Evolutionary conservation across 805 yeast genomes (phyloP).

Genomic region (Kazachstania viticola): DNA sequence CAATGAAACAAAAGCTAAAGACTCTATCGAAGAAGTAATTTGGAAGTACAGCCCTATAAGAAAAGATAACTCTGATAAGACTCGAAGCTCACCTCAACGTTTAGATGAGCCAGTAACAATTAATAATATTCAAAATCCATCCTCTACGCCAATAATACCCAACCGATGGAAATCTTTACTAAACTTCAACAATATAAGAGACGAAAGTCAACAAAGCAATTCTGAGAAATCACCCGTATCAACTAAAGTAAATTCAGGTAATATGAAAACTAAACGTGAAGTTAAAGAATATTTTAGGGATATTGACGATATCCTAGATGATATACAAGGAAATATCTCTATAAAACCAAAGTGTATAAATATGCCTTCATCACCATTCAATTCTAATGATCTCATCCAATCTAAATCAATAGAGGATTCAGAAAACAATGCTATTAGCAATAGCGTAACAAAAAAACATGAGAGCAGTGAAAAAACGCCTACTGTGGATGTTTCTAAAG

Average conservation of each 20-base stretch:
- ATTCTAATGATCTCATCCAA: too few relatives aligned
- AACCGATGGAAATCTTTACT: conserved; percentile 17
- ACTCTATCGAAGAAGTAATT: conserved; percentile 21
- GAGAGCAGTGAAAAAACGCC: too few relatives aligned
- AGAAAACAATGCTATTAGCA: too few relatives aligned
- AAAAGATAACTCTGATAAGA: conserved; percentile 8
- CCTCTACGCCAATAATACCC: conserved; percentile 24
- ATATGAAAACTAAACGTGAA: background rate
- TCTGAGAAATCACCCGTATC: background rate
- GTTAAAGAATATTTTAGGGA: conserved; percentile 13
- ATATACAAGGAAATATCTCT: conserved; percentile 14
- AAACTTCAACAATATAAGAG: conserved; percentile 16
- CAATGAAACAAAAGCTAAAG: conserved; percentile 3
- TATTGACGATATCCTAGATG: conserved; percentile 23
- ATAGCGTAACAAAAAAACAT: too few relatives aligned
- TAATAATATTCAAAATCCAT: conserved; percentile 11
- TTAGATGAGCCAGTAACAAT: conserved; percentile 8
- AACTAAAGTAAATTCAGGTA: background rate
- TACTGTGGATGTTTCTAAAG: too few relatives aligned
- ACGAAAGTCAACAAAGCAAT: conserved; percentile 2
- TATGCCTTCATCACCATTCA: conserved; percentile 21
- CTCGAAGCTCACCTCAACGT: conserved; percentile 10
- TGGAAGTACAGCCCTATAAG: conserved; percentile 23
- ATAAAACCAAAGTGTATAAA: conserved; percentile 5
- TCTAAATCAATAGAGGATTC: too few relatives aligned